phyloP scores from a whole-genome alignment of 2,329 filamentous ascomycete species.

The Penicillium sp. region DNA sequence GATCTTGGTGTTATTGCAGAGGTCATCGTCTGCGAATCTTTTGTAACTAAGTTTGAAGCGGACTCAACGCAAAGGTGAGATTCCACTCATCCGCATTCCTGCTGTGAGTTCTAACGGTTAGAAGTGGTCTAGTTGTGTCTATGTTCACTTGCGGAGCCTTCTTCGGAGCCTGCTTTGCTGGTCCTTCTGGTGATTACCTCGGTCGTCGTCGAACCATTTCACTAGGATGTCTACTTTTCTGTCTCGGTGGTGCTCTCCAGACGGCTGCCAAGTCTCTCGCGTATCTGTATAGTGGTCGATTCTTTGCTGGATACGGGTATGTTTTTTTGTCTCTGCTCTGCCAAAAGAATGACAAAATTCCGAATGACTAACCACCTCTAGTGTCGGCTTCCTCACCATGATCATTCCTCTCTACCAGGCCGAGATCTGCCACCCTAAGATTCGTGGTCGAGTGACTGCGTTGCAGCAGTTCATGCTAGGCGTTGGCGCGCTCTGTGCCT shows the following conservation, averaged over 20 bases:
- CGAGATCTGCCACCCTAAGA: constrained; percentile 76
- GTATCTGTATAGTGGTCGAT: constrained; percentile 72
- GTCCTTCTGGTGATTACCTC: constrained; percentile 64
- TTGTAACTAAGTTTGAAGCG: constrained; percentile 36
- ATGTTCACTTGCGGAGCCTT: constrained; percentile 79
- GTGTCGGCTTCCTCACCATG: constrained; percentile 66
- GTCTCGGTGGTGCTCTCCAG: constrained; percentile 73
- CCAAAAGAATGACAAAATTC: neutral
- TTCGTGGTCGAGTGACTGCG: constrained; percentile 74
- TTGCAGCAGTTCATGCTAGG: constrained; percentile 85
- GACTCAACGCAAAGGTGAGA: constrained; percentile 37
- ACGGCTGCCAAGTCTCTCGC: constrained; percentile 65
- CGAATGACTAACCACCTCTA: constrained; percentile 22
- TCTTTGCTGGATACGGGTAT: constrained; percentile 62
- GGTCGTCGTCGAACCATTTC: constrained; percentile 75
- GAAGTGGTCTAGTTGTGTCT: constrained; percentile 71
- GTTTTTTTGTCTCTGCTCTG: constrained; percentile 16
- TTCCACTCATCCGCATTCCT: too few species aligned
- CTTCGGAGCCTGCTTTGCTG: constrained; percentile 68
- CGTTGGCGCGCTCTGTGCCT: constrained; percentile 71
- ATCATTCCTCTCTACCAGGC: constrained; percentile 76
- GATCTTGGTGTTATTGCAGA: constrained; percentile 65
- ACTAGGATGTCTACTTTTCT: constrained; percentile 71
- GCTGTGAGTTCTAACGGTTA: neutral
- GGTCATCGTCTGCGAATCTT: constrained; percentile 52